Evolutionary conservation across 495 filamentous ascomycete genomes (phyloP).

Genomic region (Tetracladium setigerum): DNA sequence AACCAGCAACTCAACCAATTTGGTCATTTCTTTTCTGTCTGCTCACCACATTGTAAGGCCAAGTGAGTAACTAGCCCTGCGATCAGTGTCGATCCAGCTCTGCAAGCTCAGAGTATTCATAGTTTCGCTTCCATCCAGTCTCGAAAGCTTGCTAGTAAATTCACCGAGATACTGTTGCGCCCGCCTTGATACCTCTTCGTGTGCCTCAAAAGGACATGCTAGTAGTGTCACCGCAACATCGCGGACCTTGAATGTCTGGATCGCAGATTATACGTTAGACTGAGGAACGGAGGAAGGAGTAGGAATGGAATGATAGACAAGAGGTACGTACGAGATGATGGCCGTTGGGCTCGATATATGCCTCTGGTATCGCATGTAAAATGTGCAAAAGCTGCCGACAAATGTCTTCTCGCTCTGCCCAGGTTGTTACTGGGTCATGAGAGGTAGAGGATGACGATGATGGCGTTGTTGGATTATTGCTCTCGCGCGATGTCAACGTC

Average conservation of each 20-base stretch:
- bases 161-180: conserved; percentile 17
- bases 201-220: conserved; percentile 16
- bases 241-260: conserved; percentile 14
- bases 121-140: conserved; percentile 20
- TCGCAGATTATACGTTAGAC: conserved; percentile 7
- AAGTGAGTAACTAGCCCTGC: no score
- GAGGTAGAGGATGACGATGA: conserved; percentile 11
- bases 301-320: no score
- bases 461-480: not conserved
- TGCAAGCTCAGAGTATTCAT: conserved; percentile 20
- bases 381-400: conserved; percentile 18
- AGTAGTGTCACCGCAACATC: conserved; percentile 21
- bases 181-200: conserved; percentile 16
- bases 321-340: conserved; percentile 12
- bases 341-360: conserved; percentile 19
- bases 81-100: conserved; percentile 24
- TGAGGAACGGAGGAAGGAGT: not conserved
- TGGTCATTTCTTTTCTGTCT: no score
- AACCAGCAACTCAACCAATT: no score
- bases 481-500: not conserved
- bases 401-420: conserved; percentile 5
- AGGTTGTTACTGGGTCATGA: no score
- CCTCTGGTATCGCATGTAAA: conserved; percentile 9
- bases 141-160: conserved; percentile 16
- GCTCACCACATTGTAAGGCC: no score